Base-by-base conservation (phyloP, 768 basidiomycete species). In the Sistotremastrum niveocremeum region DNA sequence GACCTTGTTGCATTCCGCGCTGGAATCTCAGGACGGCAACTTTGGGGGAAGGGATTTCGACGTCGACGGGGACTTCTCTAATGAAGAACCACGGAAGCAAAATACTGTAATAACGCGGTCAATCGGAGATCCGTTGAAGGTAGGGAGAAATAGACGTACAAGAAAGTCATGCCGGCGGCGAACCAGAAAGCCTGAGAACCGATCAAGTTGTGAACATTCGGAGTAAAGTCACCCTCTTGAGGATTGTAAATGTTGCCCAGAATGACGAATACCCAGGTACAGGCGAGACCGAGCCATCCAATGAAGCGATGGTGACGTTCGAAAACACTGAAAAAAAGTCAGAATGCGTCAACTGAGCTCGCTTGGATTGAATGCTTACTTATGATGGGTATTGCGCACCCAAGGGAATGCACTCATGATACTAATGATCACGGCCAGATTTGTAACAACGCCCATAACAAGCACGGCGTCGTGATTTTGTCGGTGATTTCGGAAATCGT, bases 1-100 rank as follows among this genome's bases (percentile, higher is more conserved):
- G 60, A n/a, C 68, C 68, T 40, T 70, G 68, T 50, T 69, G 68
- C 65, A 70, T 67, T 12, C 68, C 68, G 34, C 68, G 64, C 51
- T 65, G 54, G 52, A 69, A 69, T 29, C 64, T 58, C 38, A 69
- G 41, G 46, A 69, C 57, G 0, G 68, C 66, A 2, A 68, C 68
- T 49, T 69, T 69, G 4, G 61, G 58, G 7, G 68, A 69, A 3
- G 68, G 68, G 49, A 69, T 54, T 53, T 69, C 68, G 20, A 69
- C 57, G 42, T 69, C 66, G 28, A 69, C 64, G 4, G 55, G 48
- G 11, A 69, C 68, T 49, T 64, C 52, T 37, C 68, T 63, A 42
- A 64, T 60, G 44, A 62, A 64, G 41, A 65, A 49, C 68, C 68
- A 69, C 4, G 66, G 68, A 32, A 64, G 56, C 34, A 65, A 42